Base-by-base conservation (phyloP, 2,329 filamentous ascomycete genomes). In the Exophiala sp. region DNA sequence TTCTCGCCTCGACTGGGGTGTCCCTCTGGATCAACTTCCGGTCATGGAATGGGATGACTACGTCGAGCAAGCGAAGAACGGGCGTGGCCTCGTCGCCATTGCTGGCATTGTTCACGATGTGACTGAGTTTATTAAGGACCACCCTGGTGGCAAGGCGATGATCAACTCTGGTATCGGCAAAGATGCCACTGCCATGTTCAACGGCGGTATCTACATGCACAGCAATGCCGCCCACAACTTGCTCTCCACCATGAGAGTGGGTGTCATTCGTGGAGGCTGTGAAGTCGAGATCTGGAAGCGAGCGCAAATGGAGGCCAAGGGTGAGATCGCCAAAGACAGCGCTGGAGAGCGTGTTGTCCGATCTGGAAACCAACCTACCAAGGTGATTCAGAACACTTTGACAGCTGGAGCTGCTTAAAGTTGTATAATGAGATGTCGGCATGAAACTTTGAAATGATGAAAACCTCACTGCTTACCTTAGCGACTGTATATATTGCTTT, bases 211-310 rank as follows among this genome's bases (percentile, higher is more conserved):
- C 58, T 95, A 95, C 77, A 82, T 87, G 71, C 89, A 95, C 78
- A 90, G 86, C 70, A 95, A 95, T 74, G 89, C 88, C 52, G 89
- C 89, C 34, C 89, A 95, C 79, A 95, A 95, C 75, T 74, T 94
- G 57, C 80, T 95, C 60, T 91, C 87, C 6, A 94, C 88, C 63
- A 94, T 94, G 88, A 82, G 89, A 63, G 85, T 94, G 11, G 89
- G 88, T 72, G 89, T 95, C 45, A 86, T 95, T 60, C 87, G 88
- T 48, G 89, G 89, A 61, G 89, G 89, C 40, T 90, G 88, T 69
- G 89, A 94, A 71, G 89, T 95, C 24, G 89, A 95, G 79, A 91
- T 94, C 73, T 95, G 89, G 89, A 94, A 94, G 82, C 86, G 88
- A 39, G 84, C 87, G 52, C 87, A 91, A 71, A 82, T 85, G 65